Evolutionary conservation across 2,329 filamentous ascomycete species (phyloP).

Genomic region (Eutypella sp.): DNA sequence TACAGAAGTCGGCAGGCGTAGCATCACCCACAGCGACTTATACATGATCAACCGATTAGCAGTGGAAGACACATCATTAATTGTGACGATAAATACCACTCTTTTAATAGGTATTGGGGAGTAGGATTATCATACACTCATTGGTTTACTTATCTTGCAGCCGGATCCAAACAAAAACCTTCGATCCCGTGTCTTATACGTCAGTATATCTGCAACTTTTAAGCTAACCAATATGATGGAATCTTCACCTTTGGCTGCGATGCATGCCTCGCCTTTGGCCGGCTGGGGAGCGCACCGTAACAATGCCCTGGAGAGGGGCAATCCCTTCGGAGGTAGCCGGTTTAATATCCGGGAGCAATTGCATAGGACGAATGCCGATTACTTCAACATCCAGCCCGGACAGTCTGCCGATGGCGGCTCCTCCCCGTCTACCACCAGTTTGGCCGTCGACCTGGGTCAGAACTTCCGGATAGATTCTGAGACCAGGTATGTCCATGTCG

Average conservation of each 20-base stretch:
- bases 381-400: conserved; percentile 74
- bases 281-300: conserved; percentile 54
- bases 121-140: conserved; percentile 23
- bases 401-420: too few relatives aligned
- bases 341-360: conserved; percentile 78
- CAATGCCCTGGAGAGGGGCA: conserved; percentile 42
- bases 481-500: conserved; percentile 60
- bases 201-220: conserved; percentile 1
- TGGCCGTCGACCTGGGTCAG: conserved; percentile 91
- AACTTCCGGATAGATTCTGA: conserved; percentile 90
- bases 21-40: not conserved
- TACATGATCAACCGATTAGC: conserved; percentile 10
- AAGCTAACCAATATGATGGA: conserved; percentile 58
- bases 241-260: conserved; percentile 89
- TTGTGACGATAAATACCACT: conserved; percentile 19
- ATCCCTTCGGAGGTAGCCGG: conserved; percentile 53
- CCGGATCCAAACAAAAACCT: conserved; percentile 2
- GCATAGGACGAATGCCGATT: conserved; percentile 60
- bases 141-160: conserved; percentile 5
- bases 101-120: conserved; percentile 23
- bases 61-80: conserved; percentile 21
- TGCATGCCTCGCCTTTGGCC: conserved; percentile 70
- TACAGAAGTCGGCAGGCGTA: not conserved
- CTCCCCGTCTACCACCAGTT: conserved; percentile 82
- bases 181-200: conserved; percentile 1